Percentiles rank a stretch among this genome's conserved stretches.
Evolutionary conservation across 2,329 filamentous ascomycete genomes (phyloP).

Genomic region (Didymosphaeria variabile): DNA sequence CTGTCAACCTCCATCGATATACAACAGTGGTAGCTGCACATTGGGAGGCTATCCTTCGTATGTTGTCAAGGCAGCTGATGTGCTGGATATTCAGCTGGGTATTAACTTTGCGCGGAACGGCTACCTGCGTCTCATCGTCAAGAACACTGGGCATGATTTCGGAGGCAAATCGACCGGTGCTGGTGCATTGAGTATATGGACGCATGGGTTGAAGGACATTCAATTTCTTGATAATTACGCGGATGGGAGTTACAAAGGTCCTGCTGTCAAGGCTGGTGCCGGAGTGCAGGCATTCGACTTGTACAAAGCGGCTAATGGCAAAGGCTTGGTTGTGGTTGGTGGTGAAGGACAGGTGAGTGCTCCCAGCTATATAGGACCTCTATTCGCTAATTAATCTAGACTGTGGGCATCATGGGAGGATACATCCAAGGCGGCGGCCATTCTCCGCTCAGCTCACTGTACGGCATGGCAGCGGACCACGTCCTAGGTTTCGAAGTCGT

Average conservation of each 20-base stretch:
- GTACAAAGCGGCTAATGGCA: slow-evolving; percentile 36
- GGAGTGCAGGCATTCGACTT: slow-evolving; percentile 40
- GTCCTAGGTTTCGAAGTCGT: slow-evolving; percentile 37
- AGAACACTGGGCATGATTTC: slow-evolving; percentile 46
- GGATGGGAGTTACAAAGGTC: slow-evolving; percentile 39
- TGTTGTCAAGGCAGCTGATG: slow-evolving; percentile 34
- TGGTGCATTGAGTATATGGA: slow-evolving; percentile 41
- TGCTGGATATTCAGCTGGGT: slow-evolving; percentile 36
- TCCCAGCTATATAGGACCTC: not conserved
- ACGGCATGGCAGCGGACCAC: slow-evolving; percentile 46
- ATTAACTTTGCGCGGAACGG: slow-evolving; percentile 41
- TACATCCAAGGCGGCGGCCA: slow-evolving; percentile 61
- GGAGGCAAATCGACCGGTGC: slow-evolving; percentile 35
- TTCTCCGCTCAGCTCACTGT: slow-evolving; percentile 59
- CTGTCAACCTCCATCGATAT: slow-evolving; percentile 34
- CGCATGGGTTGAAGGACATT: slow-evolving; percentile 40
- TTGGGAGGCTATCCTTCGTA: slow-evolving; percentile 40
- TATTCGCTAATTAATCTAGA: slow-evolving; percentile 28
- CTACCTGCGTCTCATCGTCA: slow-evolving; percentile 39
- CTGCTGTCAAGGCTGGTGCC: slow-evolving; percentile 38
- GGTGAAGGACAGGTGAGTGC: slow-evolving; percentile 31
- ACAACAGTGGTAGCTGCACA: slow-evolving; percentile 33
- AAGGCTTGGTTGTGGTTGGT: slow-evolving; percentile 34
- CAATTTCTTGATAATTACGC: slow-evolving; percentile 33
- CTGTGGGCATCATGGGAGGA: slow-evolving; percentile 58